Conservation (phyloP, 2,329 filamentous ascomycete genomes). For the Didymella glomerata region DNA sequence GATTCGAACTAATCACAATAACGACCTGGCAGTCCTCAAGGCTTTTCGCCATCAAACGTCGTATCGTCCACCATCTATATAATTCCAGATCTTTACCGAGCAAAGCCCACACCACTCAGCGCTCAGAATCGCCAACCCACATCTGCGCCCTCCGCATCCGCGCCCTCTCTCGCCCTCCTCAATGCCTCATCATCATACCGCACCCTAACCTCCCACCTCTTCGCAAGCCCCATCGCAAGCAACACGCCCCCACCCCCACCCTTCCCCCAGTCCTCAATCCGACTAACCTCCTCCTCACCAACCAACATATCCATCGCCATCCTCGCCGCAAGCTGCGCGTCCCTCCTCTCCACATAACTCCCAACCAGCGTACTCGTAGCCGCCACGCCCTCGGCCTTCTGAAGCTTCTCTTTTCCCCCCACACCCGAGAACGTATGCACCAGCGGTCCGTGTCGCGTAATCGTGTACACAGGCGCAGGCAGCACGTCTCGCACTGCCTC, state of each 20-base stretch:
- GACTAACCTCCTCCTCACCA: background rate
- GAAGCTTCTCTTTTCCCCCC: background rate
- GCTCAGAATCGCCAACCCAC: conserved; percentile 12
- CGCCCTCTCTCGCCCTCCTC: conserved; percentile 23
- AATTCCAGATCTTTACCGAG: background rate
- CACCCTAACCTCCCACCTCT: conserved; percentile 33
- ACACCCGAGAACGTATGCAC: conserved; percentile 5
- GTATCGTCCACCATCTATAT: background rate
- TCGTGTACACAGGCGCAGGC: conserved; percentile 30
- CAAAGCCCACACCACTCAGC: background rate
- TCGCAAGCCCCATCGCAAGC: conserved; percentile 25
- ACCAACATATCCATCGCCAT: conserved; percentile 26
- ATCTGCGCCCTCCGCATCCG: conserved; percentile 5
- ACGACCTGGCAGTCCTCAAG: background rate
- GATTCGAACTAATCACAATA: background rate
- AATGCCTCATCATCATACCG: conserved; percentile 31
- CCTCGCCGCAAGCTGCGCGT: conserved; percentile 23
- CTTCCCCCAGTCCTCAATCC: conserved; percentile 24
- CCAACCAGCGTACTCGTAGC: conserved; percentile 18
- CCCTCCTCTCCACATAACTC: conserved; percentile 11
- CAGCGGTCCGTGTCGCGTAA: conserved; percentile 29
- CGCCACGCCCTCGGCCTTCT: conserved; percentile 14
- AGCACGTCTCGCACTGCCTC: conserved; percentile 15
- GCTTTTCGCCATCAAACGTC: background rate
- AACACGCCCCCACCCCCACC: conserved; percentile 23